Percentiles rank a stretch among this genome's conserved stretches.
These are phyloP conservation scores for Fraxinus latifolia DNA, from an alignment of 305 asterid genomes.

Conservation along the genomic window DNA sequence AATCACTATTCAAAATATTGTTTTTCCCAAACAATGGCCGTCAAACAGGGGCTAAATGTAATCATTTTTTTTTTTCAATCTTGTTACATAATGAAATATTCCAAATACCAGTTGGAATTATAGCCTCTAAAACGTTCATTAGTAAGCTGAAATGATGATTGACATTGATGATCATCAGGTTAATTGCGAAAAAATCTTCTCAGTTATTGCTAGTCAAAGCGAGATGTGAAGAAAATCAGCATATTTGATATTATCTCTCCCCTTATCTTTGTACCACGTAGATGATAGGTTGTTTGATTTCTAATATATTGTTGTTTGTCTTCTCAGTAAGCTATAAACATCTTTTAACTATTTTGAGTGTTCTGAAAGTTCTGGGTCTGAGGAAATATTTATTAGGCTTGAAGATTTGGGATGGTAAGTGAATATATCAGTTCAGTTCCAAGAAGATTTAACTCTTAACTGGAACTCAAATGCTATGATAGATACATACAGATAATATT, in stretches of 20 bases:
- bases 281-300: not conserved
- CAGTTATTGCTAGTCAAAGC: not conserved
- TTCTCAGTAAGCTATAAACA: not conserved
- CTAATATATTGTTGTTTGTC: not conserved
- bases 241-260: not conserved
- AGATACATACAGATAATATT: not conserved
- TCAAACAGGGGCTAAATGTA: not conserved
- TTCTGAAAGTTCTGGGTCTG: not conserved
- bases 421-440: not conserved
- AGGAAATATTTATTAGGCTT: not conserved
- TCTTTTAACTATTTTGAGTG: not conserved
- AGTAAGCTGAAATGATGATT: not conserved
- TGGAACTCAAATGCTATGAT: not conserved
- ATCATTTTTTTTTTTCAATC: not conserved
- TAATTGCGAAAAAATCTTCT: not conserved
- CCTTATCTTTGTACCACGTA: not conserved
- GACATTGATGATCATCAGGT: not conserved
- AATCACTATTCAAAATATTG: too few relatives aligned
- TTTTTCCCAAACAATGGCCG: too few relatives aligned
- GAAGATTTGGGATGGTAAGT: not conserved
- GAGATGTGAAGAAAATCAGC: too few relatives aligned
- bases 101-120: not conserved
- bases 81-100: not conserved
- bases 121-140: not conserved
- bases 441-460: not conserved